Evolutionary conservation across 768 basidiomycete genomes (phyloP), one percentile per base, ranked within the genome.

Genomic region (Chalciporus sphaerocephalus): DNA sequence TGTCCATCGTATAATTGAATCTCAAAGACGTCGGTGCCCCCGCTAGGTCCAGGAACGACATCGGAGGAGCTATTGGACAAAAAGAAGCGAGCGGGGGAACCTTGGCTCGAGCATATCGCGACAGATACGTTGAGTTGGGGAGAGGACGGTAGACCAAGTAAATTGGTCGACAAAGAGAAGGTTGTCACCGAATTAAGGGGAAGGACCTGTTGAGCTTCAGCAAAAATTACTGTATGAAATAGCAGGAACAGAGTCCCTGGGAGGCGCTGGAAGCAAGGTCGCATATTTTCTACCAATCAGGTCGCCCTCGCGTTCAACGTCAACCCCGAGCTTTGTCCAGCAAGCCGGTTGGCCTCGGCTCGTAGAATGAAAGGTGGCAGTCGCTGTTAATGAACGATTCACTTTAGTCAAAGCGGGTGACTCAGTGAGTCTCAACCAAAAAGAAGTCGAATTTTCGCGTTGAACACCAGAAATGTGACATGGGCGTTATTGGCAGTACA

Each of bases 51-150:
- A 8, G 80, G 73, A 18, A 57, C 57, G 33, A 57, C 40, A 10
- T 60, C 57, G 8, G 68, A 50, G 9, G 67, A 70, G 44, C 65
- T 68, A 52, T 83, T 87, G 0, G 78, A 75, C 4, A 89, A 55
- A 50, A 84, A 79, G 53, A 88, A 82, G 13, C 74, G 71, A 6
- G 80, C 76, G 0, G 68, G 50, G 0, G 67, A 51, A 11, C 57
- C 44, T 27, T 47, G 40, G 11, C 56, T 54, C 1, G 73, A 59
- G 51, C 80, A 81, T 33, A 78, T 59, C 0, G 79, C 79, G 36
- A 81, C 52, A 11, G 74, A 72, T n/a, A 80, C 64, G 15, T 68
- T 69, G 23, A 77, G 57, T 33, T 62, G 65, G 5, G 61, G 47
- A 5, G 71, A 63, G 0, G 60, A 37, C 1, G 78, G 78, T 11